Conservation (phyloP, 306 rosid species). For the Cajanus cajan region DNA sequence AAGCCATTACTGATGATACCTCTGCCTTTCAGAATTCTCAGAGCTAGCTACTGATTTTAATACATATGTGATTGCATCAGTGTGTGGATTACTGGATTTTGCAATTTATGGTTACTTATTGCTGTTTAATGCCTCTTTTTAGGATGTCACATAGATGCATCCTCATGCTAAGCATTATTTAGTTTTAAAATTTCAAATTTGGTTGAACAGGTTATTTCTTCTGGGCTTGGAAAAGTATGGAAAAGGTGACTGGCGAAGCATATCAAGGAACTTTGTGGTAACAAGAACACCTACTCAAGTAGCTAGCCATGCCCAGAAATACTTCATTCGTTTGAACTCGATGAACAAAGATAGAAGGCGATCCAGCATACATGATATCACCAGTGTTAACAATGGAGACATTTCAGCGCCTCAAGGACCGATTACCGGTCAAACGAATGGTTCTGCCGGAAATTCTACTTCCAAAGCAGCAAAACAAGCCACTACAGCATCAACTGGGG, state of each 20-base stretch:
- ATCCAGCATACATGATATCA: slow-evolving; percentile 95
- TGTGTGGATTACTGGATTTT: not conserved
- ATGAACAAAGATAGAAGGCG: slow-evolving; percentile 97
- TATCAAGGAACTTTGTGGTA: slow-evolving; percentile 92
- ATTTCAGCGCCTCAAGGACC: slow-evolving; percentile 73
- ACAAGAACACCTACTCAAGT: slow-evolving; percentile 97
- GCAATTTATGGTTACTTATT: not conserved
- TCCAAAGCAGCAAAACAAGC: slow-evolving; percentile 57
- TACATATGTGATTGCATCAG: not conserved
- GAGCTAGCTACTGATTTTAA: not conserved
- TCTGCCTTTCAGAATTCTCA: not conserved
- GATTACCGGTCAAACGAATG: slow-evolving; percentile 81
- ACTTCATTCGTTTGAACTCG: slow-evolving; percentile 92
- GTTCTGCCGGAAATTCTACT: slow-evolving; percentile 48
- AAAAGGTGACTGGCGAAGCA: slow-evolving; percentile 98
- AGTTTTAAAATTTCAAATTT: not conserved
- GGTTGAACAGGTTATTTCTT: slow-evolving; percentile 70
- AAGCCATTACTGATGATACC: not conserved
- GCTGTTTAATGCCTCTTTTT: not conserved
- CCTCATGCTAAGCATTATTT: not conserved
- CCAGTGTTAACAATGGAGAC: slow-evolving; percentile 79
- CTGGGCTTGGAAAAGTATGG: slow-evolving; percentile 95
- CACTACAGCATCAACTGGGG: slow-evolving; percentile 50
- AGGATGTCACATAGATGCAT: not conserved
- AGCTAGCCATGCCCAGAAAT: slow-evolving; percentile 96